Conservation (phyloP, 768 basidiomycete genomes). For the Tulasnella sp. region DNA sequence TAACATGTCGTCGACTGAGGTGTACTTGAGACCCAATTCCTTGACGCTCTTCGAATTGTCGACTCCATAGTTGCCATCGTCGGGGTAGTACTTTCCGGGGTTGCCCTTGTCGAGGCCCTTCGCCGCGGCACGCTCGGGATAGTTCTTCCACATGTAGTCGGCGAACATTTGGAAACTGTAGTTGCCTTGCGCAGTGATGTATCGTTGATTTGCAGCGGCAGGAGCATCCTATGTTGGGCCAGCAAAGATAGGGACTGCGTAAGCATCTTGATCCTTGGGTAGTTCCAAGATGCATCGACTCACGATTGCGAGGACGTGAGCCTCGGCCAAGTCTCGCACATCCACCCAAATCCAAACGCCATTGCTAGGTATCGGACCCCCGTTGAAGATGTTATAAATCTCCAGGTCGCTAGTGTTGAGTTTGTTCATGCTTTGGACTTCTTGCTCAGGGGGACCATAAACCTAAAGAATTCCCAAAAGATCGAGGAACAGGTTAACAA, state of each 20-base stretch:
- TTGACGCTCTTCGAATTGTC: slow-evolving; percentile 21
- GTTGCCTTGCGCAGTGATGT: slow-evolving; percentile 12
- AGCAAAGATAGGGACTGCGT: background rate
- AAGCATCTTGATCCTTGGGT: background rate
- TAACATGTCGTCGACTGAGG: slow-evolving; percentile 7
- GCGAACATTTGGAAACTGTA: slow-evolving; percentile 14
- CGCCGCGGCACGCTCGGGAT: slow-evolving; percentile 23
- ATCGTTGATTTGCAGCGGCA: slow-evolving; percentile 25
- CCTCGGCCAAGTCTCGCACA: slow-evolving; percentile 34
- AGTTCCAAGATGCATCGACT: background rate
- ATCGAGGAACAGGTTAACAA: background rate
- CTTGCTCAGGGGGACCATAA: slow-evolving; percentile 27
- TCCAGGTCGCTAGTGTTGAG: slow-evolving; percentile 20
- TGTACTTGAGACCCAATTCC: slow-evolving; percentile 14
- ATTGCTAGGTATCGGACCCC: background rate
- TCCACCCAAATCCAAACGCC: slow-evolving; percentile 32
- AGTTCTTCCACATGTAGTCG: slow-evolving; percentile 24
- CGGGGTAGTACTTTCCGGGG: slow-evolving; percentile 9
- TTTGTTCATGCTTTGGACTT: slow-evolving; percentile 21
- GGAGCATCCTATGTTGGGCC: background rate
- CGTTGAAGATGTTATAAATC: slow-evolving; percentile 20
- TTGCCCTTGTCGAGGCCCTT: background rate
- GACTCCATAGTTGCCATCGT: background rate
- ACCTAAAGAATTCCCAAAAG: slow-evolving; percentile 6
- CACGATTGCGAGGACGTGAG: slow-evolving; percentile 33